Percentiles rank a stretch among this genome's conserved stretches.
Evolutionary conservation across 495 filamentous ascomycete genomes (phyloP).

Genomic region (Lasiosphaeris hirsuta): DNA sequence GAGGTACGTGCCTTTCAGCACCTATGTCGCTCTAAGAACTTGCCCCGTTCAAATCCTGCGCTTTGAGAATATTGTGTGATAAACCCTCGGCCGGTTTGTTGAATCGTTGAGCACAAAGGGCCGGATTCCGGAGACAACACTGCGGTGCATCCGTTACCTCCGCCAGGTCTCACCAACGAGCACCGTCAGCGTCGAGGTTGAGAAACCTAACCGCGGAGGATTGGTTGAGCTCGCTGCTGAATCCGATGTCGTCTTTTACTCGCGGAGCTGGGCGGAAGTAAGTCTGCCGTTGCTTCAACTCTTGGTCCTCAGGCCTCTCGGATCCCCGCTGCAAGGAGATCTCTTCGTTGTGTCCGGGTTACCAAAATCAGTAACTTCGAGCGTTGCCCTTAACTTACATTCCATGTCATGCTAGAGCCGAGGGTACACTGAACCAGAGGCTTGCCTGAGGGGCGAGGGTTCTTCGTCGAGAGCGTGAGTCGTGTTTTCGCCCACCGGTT

Average conservation of each 20-base stretch:
- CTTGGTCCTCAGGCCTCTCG: background rate
- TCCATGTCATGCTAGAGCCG: slow-evolving; percentile 21
- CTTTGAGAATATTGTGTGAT: no score
- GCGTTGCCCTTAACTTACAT: background rate
- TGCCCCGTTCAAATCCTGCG: no score
- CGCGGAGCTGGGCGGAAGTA: slow-evolving; percentile 66
- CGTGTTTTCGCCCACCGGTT: background rate
- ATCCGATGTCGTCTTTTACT: slow-evolving; percentile 69
- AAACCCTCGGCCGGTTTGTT: no score
- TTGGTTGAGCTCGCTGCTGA: slow-evolving; percentile 58
- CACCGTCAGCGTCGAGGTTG: slow-evolving; percentile 64
- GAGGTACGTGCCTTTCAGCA: slow-evolving; percentile 46
- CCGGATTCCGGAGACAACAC: slow-evolving; percentile 59
- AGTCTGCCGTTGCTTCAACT: slow-evolving; percentile 12
- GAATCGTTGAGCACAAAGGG: slow-evolving; percentile 44
- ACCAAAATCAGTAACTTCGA: slow-evolving; percentile 1
- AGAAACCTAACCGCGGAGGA: slow-evolving; percentile 62
- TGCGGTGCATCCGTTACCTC: slow-evolving; percentile 59
- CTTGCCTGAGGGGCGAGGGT: slow-evolving; percentile 33
- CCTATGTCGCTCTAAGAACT: background rate
- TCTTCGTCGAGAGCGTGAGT: slow-evolving; percentile 30
- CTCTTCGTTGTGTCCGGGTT: background rate
- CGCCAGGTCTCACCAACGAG: slow-evolving; percentile 44
- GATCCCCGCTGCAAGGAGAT: no score
- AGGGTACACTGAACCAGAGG: slow-evolving; percentile 32